Evolutionary conservation across 176 grass and related monocot species (phyloP).

Genomic region (Bothriochloa decipiens): DNA sequence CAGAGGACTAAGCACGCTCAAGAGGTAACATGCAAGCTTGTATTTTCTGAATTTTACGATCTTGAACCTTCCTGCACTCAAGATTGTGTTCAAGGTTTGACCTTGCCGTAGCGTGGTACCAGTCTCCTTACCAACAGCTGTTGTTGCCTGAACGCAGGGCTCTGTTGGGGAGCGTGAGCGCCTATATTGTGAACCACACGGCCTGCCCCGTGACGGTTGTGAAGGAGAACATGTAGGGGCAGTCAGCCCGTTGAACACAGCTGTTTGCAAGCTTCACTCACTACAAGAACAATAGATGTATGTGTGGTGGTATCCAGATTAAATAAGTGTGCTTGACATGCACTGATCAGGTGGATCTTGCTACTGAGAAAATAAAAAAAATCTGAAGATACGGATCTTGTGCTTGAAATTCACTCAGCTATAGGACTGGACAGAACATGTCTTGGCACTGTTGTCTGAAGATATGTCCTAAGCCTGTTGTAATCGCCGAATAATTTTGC

Average conservation of each 20-base stretch:
- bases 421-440: background rate
- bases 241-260: background rate
- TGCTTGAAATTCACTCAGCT: background rate
- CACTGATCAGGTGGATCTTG: background rate
- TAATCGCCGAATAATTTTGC: background rate
- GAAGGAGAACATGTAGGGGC: slow-evolving; percentile 53
- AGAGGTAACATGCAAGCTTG: slow-evolving; percentile 52
- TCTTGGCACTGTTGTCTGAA: background rate
- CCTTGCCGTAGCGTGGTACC: background rate
- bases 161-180: slow-evolving; percentile 80
- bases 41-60: background rate
- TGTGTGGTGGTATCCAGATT: background rate
- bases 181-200: slow-evolving; percentile 55
- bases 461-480: background rate
- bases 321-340: slow-evolving; percentile 19
- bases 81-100: background rate
- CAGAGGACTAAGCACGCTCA: slow-evolving; percentile 71
- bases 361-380: background rate
- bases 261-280: background rate
- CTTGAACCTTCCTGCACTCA: background rate
- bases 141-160: slow-evolving; percentile 48
- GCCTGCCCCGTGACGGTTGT: slow-evolving; percentile 75
- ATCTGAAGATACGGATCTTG: background rate
- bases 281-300: background rate
- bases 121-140: background rate